These are phyloP conservation scores for Neopestalotiopsis sp. DNA, from an alignment of 2,329 filamentous ascomycete genomes.

Conservation along the genomic window DNA sequence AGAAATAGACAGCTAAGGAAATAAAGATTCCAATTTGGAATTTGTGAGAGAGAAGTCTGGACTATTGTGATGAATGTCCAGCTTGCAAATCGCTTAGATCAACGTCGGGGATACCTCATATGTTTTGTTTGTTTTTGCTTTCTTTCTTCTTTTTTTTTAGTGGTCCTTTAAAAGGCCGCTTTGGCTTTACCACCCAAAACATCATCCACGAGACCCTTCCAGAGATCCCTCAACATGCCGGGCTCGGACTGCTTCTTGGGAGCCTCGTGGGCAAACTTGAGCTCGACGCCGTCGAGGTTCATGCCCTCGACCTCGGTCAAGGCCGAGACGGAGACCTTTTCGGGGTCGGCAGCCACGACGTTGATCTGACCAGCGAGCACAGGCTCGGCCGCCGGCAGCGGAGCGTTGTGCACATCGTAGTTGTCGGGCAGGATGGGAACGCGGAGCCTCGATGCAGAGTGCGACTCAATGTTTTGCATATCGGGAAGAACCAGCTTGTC, in stretches of 20 bases:
- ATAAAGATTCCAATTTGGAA: background rate
- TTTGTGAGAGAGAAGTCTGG: background rate
- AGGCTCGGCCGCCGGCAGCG: constrained; percentile 48
- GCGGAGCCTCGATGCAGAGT: constrained; percentile 49
- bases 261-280: constrained; percentile 55
- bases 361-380: constrained; percentile 51
- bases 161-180: constrained; percentile 28
- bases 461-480: constrained; percentile 31
- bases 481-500: constrained; percentile 60
- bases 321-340: constrained; percentile 53
- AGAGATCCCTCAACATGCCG: constrained; percentile 59
- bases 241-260: constrained; percentile 31
- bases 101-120: background rate
- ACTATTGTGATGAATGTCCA: background rate
- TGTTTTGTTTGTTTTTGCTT: background rate
- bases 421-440: constrained; percentile 67
- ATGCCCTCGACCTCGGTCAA: constrained; percentile 65
- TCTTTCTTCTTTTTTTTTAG: background rate
- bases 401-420: constrained; percentile 49
- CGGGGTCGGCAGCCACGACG: constrained; percentile 63
- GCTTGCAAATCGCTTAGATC: background rate
- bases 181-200: constrained; percentile 36
- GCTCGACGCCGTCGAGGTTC: constrained; percentile 59
- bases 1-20: background rate
- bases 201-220: constrained; percentile 62